Evolutionary conservation across 371 early-diverging fungal species (phyloP), one percentile per base, ranked within the genome.

Genomic region (Actinomucor elegans): DNA sequence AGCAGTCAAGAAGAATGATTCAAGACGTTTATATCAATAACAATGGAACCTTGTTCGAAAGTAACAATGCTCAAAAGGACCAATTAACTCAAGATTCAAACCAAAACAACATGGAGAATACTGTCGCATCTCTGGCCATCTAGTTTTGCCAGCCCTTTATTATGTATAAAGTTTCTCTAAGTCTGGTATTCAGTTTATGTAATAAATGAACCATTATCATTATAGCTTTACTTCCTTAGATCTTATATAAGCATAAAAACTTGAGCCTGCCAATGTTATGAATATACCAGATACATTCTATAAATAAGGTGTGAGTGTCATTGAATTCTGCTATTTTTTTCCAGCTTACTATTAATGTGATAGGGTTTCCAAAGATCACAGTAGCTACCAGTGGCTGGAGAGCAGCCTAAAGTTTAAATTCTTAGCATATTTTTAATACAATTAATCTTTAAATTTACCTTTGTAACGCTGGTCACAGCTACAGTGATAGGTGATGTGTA

Each of bases 1-100:
- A 57, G 40, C 55, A 49, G 14, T 66, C 75, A 17, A 58, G 55
- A 20, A 57, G 64, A 29, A 41, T 74, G 52, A 38, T 65, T 18
- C 48, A 53, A 28, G 32, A 48, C 11, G 26, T 32, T 7, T 63
- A 47, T 49, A 34, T 48, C 23, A 23, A n/a, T 15, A n/a, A n/a
- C n/a, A n/a, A n/a, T n/a, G n/a, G n/a, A n/a, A n/a, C n/a, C n/a
- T n/a, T n/a, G n/a, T n/a, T n/a, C n/a, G 20, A 51, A 12, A 12
- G 23, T 14, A 18, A 44, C 9, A 12, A 26, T 12, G 17, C 28
- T 7, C 6, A 27, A 17, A 11, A 15, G 15, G 21, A 27, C 15
- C 17, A 21, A 14, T 21, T 17, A 11, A 29, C 32, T 3, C 24
- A 44, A 14, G 31, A 27, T 38, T 28, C 18, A 27, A 11, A 20